phyloP scores from a whole-genome alignment of 768 basidiomycete genomes.

The Boletus coccyginus region DNA sequence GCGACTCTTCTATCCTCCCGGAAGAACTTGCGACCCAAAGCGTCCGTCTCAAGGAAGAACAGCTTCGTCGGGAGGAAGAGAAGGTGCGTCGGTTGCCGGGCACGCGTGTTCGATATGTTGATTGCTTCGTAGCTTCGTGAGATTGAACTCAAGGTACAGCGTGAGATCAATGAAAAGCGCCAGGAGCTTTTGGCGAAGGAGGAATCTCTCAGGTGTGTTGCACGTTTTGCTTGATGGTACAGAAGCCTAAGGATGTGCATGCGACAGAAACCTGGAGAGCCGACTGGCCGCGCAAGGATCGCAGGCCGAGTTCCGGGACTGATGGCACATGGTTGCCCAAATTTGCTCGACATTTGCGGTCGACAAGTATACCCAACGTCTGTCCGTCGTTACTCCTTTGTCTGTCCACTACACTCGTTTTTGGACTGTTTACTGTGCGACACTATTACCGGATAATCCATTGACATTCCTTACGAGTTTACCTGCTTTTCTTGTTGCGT shows the following conservation, averaged over 20 bases:
- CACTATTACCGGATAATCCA: conserved; percentile 36
- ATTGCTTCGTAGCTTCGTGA: conserved; percentile 70
- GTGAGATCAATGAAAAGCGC: conserved; percentile 96
- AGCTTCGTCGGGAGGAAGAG: conserved; percentile 94
- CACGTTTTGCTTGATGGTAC: background rate
- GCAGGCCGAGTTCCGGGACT: conserved; percentile 75
- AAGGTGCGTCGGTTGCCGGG: conserved; percentile 49
- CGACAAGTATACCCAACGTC: conserved; percentile 35
- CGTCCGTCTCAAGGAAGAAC: conserved; percentile 98
- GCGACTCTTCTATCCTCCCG: conserved; percentile 87
- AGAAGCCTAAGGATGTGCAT: background rate
- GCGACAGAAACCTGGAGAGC: conserved; percentile 77
- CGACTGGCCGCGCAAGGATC: conserved; percentile 88
- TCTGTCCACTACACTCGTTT: conserved; percentile 34
- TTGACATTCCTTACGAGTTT: conserved; percentile 35
- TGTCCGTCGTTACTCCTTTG: conserved; percentile 35
- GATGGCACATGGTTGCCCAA: conserved; percentile 29
- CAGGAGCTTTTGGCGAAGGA: conserved; percentile 97
- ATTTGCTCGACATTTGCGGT: conserved; percentile 24
- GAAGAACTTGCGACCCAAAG: conserved; percentile 97
- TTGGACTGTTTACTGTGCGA: conserved; percentile 33
- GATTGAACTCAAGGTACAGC: conserved; percentile 95
- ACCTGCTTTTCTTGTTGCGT: conserved; percentile 29
- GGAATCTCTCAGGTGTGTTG: conserved; percentile 77
- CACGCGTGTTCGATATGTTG: conserved; percentile 7